Evolutionary conservation across 139 green algal genomes (phyloP), one percentile per base, ranked within the genome.

Genomic region (Chlorella sp.): DNA sequence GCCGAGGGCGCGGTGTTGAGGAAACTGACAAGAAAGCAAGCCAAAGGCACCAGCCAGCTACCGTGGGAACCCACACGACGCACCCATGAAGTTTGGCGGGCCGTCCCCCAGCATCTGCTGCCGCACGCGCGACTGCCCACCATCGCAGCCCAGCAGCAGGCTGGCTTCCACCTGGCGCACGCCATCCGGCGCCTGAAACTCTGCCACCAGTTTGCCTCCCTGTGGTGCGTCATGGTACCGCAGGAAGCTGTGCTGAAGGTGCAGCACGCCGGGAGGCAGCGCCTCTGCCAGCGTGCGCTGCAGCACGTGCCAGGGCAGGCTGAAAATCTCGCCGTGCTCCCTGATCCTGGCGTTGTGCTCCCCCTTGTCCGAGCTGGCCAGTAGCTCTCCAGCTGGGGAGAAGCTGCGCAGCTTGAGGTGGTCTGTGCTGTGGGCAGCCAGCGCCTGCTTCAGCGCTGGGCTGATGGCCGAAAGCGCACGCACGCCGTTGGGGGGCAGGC

Each of bases 261-360:
- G 84, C 84, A 88, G 66, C 84, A 81, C 68, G 30, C 39, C 66
- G 2, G 30, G 22, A 2, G 84, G 84, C 64, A 88, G 84, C 39
- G 84, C 68, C 15, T 40, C 39, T 19, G 84, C 84, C 84, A 57
- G 48, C 48, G 48, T 57, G 48, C 48, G 48, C 48, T 57, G 48
- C 48, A 57, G 48, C 48, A 57, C 68, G 19, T 88, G 71, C 84
- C 84, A 88, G 30, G 84, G 84, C 66, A 88, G 39, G 28, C 26
- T 66, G 66, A 88, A 30, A 11, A 26, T 39, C 84, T 80, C 68
- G 2, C 84, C 84, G 7, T 21, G n/a, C n/a, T 14, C 22, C 18
- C 37, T 40, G 14, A 24, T 80, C 39, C 37, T 64, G 30, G 66
- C 40, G 5, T 26, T 69, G 21, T n/a, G 53, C 60, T 39, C 42